phyloP scores from a whole-genome alignment of 805 yeast species.

The Ogataea polymorpha region DNA sequence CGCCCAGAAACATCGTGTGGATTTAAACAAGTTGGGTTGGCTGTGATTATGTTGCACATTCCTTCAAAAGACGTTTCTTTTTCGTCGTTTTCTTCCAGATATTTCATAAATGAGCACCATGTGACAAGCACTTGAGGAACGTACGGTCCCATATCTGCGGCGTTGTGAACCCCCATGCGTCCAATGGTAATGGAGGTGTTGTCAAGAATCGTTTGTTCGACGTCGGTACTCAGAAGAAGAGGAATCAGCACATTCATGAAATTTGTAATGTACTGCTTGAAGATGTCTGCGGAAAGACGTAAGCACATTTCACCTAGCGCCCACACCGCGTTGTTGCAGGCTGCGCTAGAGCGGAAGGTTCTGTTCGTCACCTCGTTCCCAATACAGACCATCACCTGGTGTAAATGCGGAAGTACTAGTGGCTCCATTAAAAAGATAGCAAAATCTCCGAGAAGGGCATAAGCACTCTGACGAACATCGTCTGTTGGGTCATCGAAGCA shows the following conservation, averaged over 20 bases:
- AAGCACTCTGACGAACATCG: conserved; percentile 92
- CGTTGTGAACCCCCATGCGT: conserved; percentile 65
- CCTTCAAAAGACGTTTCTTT: conserved; percentile 87
- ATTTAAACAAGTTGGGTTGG: conserved; percentile 62
- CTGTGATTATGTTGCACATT: conserved; percentile 63
- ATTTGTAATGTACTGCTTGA: conserved; percentile 52
- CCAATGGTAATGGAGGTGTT: conserved; percentile 91
- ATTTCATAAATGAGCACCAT: conserved; percentile 72
- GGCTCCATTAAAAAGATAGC: conserved; percentile 54
- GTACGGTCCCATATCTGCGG: conserved; percentile 57
- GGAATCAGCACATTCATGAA: conserved; percentile 56
- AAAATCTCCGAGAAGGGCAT: conserved; percentile 88
- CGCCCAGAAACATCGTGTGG: conserved; percentile 45
- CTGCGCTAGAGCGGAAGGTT: conserved; percentile 51
- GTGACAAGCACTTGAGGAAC: conserved; percentile 53
- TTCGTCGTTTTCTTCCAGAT: conserved; percentile 76
- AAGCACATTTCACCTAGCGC: conserved; percentile 83
- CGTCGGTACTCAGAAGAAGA: conserved; percentile 51
- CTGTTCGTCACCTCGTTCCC: conserved; percentile 63
- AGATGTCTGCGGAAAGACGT: conserved; percentile 43
- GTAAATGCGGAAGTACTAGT: conserved; percentile 45
- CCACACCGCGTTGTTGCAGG: conserved; percentile 91
- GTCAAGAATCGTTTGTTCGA: conserved; percentile 67
- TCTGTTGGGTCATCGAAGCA: conserved; percentile 73
- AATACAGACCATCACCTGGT: conserved; percentile 59